Evolutionary conservation across 345 rosid species (phyloP), one percentile per base, ranked within the genome.

Genomic region (Populus deltoides): DNA sequence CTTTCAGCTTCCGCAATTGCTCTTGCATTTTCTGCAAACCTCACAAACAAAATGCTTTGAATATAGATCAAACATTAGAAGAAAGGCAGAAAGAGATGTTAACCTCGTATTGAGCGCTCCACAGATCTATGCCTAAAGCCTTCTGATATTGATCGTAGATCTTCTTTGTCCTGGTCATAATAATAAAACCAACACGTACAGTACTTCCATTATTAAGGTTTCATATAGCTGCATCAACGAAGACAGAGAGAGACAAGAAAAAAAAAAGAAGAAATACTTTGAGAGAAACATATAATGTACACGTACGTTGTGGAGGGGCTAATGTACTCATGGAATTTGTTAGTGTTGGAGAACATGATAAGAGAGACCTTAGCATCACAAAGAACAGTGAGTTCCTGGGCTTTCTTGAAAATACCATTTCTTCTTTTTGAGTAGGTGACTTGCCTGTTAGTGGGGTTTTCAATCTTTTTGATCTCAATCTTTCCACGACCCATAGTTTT

Each of bases 341-440:
- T 88, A 27, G 86, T 81, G 49, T 63, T 77, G 12, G 93, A 90
- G 80, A 87, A 74, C 90, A 89, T 85, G 84, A 90, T 80, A 25
- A 89, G 85, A 78, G 90, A 89, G 70, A 90, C 90, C 80, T 85
- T 83, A 31, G 94, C 94, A 80, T 90, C 94, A 75, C 94, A 90
- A 12, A 90, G 94, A 70, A 89, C 88, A 49, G 90, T 83, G 80
- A 90, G 90, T 68, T 90, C 92, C 41, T 86, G 84, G 5, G 94
- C 94, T 74, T 90, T 90, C 88, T 89, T 90, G 87, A 87, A 83
- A 61, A 90, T 81, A 12, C 93, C 90, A 83, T 84, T 84, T 69
- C 90, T 81, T 24, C 90, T 72, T 82, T 90, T 89, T 47, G 94
- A 90, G 81, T 82, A 90, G 57, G 94, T 90, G 38, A 90, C 92